These are phyloP conservation scores for Catharanthus roseus DNA, from an alignment of 257 asterid genomes.

Conservation along the genomic window DNA sequence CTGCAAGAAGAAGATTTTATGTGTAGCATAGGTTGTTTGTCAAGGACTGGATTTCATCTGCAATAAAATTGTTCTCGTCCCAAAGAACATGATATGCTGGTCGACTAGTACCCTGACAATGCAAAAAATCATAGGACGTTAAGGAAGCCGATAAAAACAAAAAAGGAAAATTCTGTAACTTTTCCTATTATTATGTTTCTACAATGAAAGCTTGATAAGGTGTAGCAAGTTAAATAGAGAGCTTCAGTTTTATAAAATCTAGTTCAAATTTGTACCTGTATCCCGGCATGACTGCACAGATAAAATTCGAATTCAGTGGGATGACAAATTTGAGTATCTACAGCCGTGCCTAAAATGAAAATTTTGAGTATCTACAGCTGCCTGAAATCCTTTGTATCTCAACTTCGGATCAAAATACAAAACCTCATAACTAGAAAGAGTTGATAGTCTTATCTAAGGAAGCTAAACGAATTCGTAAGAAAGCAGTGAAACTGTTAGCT, in stretches of 20 bases:
- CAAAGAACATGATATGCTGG: slow-evolving; percentile 37
- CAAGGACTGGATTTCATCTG: slow-evolving; percentile 31
- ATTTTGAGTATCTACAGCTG: too few species aligned
- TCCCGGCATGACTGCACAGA: slow-evolving; percentile 39
- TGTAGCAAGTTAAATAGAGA: too few species aligned
- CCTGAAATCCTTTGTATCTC: too few species aligned
- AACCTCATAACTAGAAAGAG: not conserved
- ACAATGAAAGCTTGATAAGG: not conserved
- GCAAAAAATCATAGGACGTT: not conserved
- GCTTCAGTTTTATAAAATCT: too few species aligned
- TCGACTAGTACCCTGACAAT: slow-evolving; percentile 31
- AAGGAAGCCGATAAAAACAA: not conserved
- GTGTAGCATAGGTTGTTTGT: slow-evolving; percentile 35
- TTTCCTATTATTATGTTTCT: not conserved
- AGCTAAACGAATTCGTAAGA: too few species aligned
- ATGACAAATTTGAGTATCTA: slow-evolving; percentile 32
- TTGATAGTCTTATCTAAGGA: not conserved
- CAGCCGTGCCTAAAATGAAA: slow-evolving; percentile 27
- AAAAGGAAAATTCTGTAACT: not conserved
- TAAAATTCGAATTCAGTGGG: slow-evolving; percentile 36
- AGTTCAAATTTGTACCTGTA: slow-evolving; percentile 19
- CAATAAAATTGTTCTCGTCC: slow-evolving; percentile 31
- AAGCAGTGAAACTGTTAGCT: not conserved
- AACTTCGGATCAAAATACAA: not conserved
- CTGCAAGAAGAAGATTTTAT: slow-evolving; percentile 9